These are phyloP conservation scores for Pyrus pyrifolia DNA, from an alignment of 306 rosid genomes.

Conservation along the genomic window DNA sequence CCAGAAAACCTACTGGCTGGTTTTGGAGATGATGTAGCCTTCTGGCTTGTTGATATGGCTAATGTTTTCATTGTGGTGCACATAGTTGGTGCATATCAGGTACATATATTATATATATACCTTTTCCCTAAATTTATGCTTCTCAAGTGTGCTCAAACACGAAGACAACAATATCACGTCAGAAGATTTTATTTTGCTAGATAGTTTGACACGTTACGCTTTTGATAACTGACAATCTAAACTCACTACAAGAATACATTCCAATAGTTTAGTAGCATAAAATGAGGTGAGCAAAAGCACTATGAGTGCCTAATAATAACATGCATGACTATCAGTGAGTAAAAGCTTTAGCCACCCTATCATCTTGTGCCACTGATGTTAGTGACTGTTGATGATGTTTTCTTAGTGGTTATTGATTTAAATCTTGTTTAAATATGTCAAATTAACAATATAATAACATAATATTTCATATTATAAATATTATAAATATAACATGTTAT, in stretches of 20 bases:
- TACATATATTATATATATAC: neutral
- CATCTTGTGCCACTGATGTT: neutral
- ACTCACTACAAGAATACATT: no score
- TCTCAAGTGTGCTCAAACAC: no score
- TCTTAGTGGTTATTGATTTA: neutral
- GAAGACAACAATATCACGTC: no score
- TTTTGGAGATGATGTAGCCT: conserved; percentile 50
- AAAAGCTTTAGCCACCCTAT: no score
- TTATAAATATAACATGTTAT: neutral
- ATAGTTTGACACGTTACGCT: neutral
- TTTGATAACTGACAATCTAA: neutral
- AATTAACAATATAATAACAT: neutral
- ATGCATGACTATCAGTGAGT: no score
- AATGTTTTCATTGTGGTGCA: conserved; percentile 49
- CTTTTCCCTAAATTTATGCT: no score
- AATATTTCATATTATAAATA: neutral
- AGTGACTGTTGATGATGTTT: neutral
- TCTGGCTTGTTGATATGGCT: conserved; percentile 55
- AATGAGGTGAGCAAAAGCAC: no score
- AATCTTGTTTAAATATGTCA: neutral
- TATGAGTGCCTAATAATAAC: no score
- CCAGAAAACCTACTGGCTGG: conserved; percentile 62
- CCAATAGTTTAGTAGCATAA: no score
- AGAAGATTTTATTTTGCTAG: neutral
- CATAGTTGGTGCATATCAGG: conserved; percentile 75